Base-by-base conservation (phyloP, 139 green algal species). In the Chlamydomonas eustigma region DNA sequence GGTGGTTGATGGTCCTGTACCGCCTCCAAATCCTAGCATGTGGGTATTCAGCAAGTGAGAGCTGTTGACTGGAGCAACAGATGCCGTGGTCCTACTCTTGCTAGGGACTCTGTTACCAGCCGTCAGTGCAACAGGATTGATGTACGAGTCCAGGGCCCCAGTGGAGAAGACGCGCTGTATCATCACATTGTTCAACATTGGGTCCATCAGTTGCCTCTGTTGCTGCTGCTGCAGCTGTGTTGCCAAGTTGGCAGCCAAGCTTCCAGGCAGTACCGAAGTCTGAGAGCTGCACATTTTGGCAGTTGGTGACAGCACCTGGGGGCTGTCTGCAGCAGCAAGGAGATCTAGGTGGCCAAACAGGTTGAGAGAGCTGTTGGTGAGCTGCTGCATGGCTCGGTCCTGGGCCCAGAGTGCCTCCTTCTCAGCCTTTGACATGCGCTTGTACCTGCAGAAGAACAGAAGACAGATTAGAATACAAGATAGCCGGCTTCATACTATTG, bases 341-440 rank as follows among this genome's bases (percentile, higher is more conserved):
- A 69, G 75, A 70, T 63, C 71, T 50, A 18, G 77, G 71, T 34
- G 69, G 3, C 44, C 76, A 39, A 66, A 72, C 66, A 12, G 75
- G 71, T 2, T 22, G 2, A 58, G 51, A 78, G 71, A 32, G 77
- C 24, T 32, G 64, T 36, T 25, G 32, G 22, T 33, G 33, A 79
- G 37, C 39, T 81, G 80, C 50, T 80, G 74, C 71, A 84, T 80
- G 30, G 65, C 66, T 0, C 82, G 66, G 84, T 93, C 89, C 12
- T 87, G 81, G 1, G 84, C 85, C 89, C 89, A 93, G 39, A 93
- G 78, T 2, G 84, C 76, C 71, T 92, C 89, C 80, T 94, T 94
- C 82, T 94, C 90, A 30, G 79, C 73, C 79, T 92, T 89, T 77
- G 70, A 86, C 90, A 94, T 93, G 77, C 85, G 82, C 81, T 92